These are phyloP conservation scores for Allomyces arbusculus DNA, from an alignment of 192 early-diverging fungal species.

Conservation along the genomic window DNA sequence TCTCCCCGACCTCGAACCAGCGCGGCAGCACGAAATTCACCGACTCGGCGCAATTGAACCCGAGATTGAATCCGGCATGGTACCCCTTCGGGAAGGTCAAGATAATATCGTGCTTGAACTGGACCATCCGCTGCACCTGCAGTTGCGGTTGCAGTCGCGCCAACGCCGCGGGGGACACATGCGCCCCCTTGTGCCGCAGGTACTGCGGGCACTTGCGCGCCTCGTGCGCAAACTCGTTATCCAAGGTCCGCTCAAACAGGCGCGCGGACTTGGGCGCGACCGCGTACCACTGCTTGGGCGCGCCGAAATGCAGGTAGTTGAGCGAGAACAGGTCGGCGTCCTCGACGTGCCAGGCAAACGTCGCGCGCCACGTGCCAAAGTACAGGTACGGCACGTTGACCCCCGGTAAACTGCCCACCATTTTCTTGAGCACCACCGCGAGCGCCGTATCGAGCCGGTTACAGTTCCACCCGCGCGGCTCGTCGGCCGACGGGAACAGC, in stretches of 20 bases:
- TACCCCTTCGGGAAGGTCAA: background rate
- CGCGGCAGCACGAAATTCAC: background rate
- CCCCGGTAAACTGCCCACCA: too few species aligned
- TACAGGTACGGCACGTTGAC: constrained; percentile 3
- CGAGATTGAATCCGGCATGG: background rate
- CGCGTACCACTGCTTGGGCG: background rate
- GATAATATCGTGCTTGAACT: background rate
- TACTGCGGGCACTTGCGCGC: background rate
- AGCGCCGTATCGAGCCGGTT: too few species aligned
- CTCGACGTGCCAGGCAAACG: constrained; percentile 2
- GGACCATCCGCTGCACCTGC: background rate
- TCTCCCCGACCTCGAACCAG: background rate
- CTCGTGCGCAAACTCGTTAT: background rate
- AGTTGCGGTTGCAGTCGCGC: background rate
- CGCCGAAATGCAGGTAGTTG: constrained; percentile 3
- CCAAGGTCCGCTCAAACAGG: background rate
- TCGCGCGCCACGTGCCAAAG: background rate
- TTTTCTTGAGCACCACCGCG: too few species aligned
- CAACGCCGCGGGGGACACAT: background rate
- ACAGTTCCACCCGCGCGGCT: too few species aligned
- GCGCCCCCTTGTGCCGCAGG: background rate
- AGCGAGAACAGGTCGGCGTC: constrained; percentile 3
- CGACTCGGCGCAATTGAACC: background rate
- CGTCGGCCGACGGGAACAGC: background rate
- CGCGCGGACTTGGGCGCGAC: background rate